Base-by-base conservation (phyloP, 148 eudicot genomes). In the Euryodendron excelsum region DNA sequence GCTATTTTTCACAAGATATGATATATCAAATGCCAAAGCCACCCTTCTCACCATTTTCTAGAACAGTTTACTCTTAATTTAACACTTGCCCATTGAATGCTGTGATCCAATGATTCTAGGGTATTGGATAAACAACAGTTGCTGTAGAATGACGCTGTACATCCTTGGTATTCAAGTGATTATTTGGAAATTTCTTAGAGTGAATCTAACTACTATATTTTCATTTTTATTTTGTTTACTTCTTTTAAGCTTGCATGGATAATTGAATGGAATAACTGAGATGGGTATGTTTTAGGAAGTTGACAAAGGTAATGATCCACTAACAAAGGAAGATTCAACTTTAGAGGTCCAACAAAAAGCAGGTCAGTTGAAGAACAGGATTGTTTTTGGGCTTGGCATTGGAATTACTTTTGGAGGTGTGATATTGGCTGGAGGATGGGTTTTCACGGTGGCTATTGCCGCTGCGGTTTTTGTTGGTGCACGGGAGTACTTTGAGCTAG, bases 351-450 rank as follows among this genome's bases (percentile, higher is more conserved):
- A 84, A 53, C 80, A 80, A 55, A 91, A 88, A 84, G 81, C 89
- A 59, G 87, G 86, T 78, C 91, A 91, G 81, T 82, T 95, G 88
- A 87, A 86, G 85, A 88, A 88, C 78, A 90, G 99, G 82, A 78
- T 95, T 77, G 45, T 90, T 60, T 93, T 83, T 84, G 99, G 99
- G 81, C 83, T 95, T 84, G 92, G 86, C 58, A 90, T 95, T 73
- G 99, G 99, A 52, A 69, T 95, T 75, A 74, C 87, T 64, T 88
- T 73, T 77, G 99, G 97, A 37, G 92, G 88, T 48, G 85, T 89
- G 53, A 91, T 95, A 73, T 82, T 95, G 79, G 92, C 94, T 74
- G 99, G 99, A 86, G 97, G 97, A 78, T 95, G 99, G 99, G 75
- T 89, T 80, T 95, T 90, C 85, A 91, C 99, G 2, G 80, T 86